Base-by-base conservation (phyloP, 768 basidiomycete genomes). In the Termitomyces eurrhizus region DNA sequence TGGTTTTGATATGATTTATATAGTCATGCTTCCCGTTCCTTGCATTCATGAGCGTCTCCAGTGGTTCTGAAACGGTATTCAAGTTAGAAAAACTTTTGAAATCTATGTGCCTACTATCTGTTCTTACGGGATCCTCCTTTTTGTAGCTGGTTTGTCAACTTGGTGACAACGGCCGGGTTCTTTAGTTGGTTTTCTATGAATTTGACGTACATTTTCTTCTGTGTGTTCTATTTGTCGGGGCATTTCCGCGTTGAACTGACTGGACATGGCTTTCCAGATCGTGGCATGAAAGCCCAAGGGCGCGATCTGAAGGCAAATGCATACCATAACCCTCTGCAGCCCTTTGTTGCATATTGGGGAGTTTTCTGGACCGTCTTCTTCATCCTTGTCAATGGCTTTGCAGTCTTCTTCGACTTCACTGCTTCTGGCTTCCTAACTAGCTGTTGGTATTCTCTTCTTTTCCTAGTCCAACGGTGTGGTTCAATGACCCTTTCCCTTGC, bases 131-230 rank as follows among this genome's bases (percentile, higher is more conserved):
- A 1, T 29, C 26, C 12, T 13, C 66, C 60, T 58, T 13, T 56
- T 49, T 60, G 18, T 61, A 84, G 80, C 66, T 92, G 87, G 88
- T 84, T 93, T 66, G 84, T 85, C 55, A 85, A 78, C 72, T 74
- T 95, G 59, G 77, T 82, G 3, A 84, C 88, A 12, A 83, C 87
- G 37, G 85, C 82, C 46, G 87, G 88, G 7, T 88, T 90, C 75
- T 78, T 87, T 65, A 76, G 81, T 51, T 91, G 89, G 89, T 77
- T 79, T 61, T 69, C 81, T 39, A 85, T 90, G 71, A 88, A 88
- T 70, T 59, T 89, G 33, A 90, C 90, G 16, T 93, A 88, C 74
- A 67, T 90, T 57, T 83, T 75, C 72, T 92, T 88, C 78, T 82
- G 87, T 85, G 63, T 64, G 86, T 77, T 50, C 33, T 51, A 1